Evolutionary conservation across 2,329 filamentous ascomycete genomes (phyloP), one percentile per base, ranked within the genome.

Genomic region (Hypoxylon sp.): DNA sequence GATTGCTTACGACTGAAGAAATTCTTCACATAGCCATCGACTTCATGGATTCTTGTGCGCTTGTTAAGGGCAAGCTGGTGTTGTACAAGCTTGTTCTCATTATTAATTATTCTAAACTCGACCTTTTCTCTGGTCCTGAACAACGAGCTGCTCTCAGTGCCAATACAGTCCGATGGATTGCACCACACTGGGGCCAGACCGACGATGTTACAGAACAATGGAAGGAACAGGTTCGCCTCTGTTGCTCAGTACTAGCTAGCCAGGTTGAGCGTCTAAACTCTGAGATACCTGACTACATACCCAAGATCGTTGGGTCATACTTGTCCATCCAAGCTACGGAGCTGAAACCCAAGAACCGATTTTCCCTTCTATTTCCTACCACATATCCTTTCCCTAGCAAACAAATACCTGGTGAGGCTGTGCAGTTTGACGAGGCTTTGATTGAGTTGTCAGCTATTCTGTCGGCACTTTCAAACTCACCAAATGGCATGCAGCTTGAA

Each of bases 81-180:
- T 75, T 97, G 25, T 96, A 96, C 73, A 96, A 96, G 69, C 81
- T 99, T 26, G 83, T 97, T 12, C 78, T 99, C 27, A 92, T 99
- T 64, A 88, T 96, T 69, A 94, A 97, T 70, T 93, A 96, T 68
- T 90, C 89, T 19, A 87, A 87, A 56, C 77, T 96, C 4, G 84
- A 89, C 17, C 78, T 96, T 15, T 97, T 97, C 72, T 81, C 87
- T 7, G 79, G 87, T n/a, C 81, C 86, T 0, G 88, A 93, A 52
- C 88, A 93, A 60, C 82, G 87, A 60, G 81, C 84, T 19, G 84
- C 84, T 8, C 78, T 97, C 35, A 84, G 89, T 54, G 82, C 87
- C 34, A 95, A 91, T 65, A 97, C 91, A 3, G 86, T 92, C 32
- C 79, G 88, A 55, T 99, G 94, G 94, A 86, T 99, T 50, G 86